Base-by-base conservation (phyloP, 805 yeast genomes). In the Kluyveromyces starmeri region DNA sequence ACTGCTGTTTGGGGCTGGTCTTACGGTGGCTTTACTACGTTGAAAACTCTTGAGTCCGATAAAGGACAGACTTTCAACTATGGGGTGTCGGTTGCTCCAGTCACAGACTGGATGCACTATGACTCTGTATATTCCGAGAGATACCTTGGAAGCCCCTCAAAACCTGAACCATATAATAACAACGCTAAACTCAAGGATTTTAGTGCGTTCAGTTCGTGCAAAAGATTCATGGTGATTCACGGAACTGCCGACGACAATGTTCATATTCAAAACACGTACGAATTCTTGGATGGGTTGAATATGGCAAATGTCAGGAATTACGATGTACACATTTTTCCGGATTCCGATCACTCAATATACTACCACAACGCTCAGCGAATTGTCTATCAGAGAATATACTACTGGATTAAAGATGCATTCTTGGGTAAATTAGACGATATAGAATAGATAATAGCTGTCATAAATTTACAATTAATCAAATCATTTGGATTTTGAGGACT, bases 1-100 rank as follows among this genome's bases (percentile, higher is more conserved):
- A 72, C 79, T 4, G 83, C 85, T 0, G 68, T 82, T 24, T 83
- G 92, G 88, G 94, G 94, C 11, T 83, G 92, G 88, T 78, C 88
- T 1, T 83, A 81, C 55, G 94, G 94, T 36, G 94, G 89, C 1
- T 83, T 78, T 50, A 65, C 78, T 7, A 77, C 89, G 0, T 58
- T 83, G 35, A 83, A 83, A 52, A 79, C 88, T 0, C 51, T 82
- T 21, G 94, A 83, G 53, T 65, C 62, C 31, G 94, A 83, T 50
- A 48, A 54, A 10, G 78, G 83, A 5, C 56, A 70, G 7, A 66
- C 68, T 0, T 82, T 83, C 62, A 75, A 76, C 40, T 83, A 70
- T 49, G 92, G 89, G 7, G 73, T 80, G 67, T 75, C 88, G 0
- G 86, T 83, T 27, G 94, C 94, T 0, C 94, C 94, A 1, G 94